These are phyloP conservation scores for Starmera caribaea DNA, from an alignment of 805 yeast genomes.

Conservation along the genomic window DNA sequence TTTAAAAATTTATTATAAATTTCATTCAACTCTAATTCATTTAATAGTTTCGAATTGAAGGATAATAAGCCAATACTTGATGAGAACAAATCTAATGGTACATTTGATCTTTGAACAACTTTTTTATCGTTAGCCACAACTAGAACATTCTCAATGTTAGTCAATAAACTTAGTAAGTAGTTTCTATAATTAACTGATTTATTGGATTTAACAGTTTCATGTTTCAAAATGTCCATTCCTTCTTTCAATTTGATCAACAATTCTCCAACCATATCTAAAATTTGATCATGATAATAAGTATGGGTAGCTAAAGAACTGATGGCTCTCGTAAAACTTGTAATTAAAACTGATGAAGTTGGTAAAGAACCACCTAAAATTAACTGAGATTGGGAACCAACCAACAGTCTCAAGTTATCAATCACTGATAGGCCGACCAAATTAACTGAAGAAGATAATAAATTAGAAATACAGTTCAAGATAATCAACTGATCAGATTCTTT, in stretches of 20 bases:
- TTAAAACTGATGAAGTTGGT: constrained; percentile 16
- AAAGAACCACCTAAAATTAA: constrained; percentile 11
- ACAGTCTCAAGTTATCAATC: constrained; percentile 59
- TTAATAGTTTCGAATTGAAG: neutral
- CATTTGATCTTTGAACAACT: constrained; percentile 14
- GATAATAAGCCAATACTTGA: constrained; percentile 13
- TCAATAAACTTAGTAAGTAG: constrained; percentile 6
- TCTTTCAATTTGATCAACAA: constrained; percentile 34
- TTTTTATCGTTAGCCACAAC: constrained; percentile 7
- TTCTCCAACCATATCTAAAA: constrained; percentile 70
- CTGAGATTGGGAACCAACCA: constrained; percentile 38
- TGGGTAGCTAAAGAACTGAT: constrained; percentile 68
- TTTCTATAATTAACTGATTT: neutral
- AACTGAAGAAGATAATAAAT: constrained; percentile 64
- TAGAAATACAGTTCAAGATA: constrained; percentile 37
- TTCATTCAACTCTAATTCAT: neutral
- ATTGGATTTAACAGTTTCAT: too few species aligned
- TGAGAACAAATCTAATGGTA: constrained; percentile 16
- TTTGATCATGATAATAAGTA: constrained; percentile 79
- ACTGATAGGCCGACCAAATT: constrained; percentile 84
- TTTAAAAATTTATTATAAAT: constrained; percentile 12
- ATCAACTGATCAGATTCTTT: constrained; percentile 15
- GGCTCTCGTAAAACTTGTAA: constrained; percentile 41
- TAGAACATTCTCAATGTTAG: constrained; percentile 10
- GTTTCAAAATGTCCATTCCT: constrained; percentile 5